Evolutionary conservation across 331 rosid genomes (phyloP).

Genomic region (Acacia pycnantha): DNA sequence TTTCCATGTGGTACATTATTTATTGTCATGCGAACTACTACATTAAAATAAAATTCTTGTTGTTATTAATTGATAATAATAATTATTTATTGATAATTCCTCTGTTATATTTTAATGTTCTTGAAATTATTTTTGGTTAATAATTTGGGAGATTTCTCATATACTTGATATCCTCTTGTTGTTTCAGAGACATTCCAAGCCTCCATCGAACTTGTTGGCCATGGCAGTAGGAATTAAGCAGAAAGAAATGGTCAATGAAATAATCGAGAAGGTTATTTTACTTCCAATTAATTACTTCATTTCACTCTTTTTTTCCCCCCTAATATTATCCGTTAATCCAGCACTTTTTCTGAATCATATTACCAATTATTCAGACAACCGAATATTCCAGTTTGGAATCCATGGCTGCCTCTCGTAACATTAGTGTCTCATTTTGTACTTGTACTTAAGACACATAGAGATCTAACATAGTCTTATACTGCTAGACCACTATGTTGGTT

Average conservation of each 20-base stretch:
- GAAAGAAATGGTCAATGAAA: conserved; percentile 64
- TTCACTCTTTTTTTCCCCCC: not conserved
- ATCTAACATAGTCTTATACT: too few relatives aligned
- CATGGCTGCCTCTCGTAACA: too few relatives aligned
- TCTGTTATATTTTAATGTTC: not conserved
- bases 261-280: conserved; percentile 68
- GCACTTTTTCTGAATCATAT: too few relatives aligned
- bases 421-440: too few relatives aligned
- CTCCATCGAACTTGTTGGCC: conserved; percentile 71
- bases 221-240: conserved; percentile 85
- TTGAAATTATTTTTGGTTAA: not conserved
- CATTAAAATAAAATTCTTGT: too few relatives aligned
- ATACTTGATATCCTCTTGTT: not conserved
- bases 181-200: conserved; percentile 45
- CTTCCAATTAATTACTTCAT: conserved; percentile 8
- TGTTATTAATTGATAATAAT: too few relatives aligned
- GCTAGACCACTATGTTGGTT: too few relatives aligned
- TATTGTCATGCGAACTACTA: not conserved
- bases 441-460: too few relatives aligned
- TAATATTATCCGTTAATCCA: too few relatives aligned
- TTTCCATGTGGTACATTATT: not conserved
- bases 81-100: not conserved
- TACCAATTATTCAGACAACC: too few relatives aligned
- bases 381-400: too few relatives aligned
- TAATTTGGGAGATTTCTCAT: not conserved